Evolutionary conservation across 768 basidiomycete genomes (phyloP).

Genomic region (Chalciporus piperatus): DNA sequence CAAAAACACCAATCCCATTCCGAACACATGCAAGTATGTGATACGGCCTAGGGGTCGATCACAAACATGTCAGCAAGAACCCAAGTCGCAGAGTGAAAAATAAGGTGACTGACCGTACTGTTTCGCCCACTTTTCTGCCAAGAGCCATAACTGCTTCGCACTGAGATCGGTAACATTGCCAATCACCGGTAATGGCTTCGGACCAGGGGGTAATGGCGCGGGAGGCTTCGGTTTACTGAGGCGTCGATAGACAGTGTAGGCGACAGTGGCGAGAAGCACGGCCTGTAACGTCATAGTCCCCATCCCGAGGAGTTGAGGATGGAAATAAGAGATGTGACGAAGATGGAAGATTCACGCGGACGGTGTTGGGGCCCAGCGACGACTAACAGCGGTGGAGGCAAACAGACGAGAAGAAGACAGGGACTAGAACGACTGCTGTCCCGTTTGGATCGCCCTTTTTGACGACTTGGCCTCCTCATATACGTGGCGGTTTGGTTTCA

Average conservation of each 20-base stretch:
- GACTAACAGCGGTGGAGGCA: too few relatives aligned
- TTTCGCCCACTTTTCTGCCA: conserved; percentile 58
- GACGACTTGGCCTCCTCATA: too few relatives aligned
- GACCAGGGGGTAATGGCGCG: conserved; percentile 60
- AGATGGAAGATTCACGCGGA: conserved; percentile 17
- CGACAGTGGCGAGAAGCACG: conserved; percentile 20
- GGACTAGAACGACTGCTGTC: too few relatives aligned
- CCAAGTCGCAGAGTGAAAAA: neutral
- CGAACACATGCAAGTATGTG: conserved; percentile 62
- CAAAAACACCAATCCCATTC: conserved; percentile 66
- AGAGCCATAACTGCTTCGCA: conserved; percentile 61
- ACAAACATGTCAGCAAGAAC: too few relatives aligned
- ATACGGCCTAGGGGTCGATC: conserved; percentile 43
- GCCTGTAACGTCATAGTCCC: conserved; percentile 10
- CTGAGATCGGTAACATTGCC: conserved; percentile 65
- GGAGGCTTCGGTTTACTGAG: conserved; percentile 18
- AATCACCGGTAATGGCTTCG: conserved; percentile 59
- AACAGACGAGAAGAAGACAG: too few relatives aligned
- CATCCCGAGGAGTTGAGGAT: conserved; percentile 3
- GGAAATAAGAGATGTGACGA: conserved; percentile 14
- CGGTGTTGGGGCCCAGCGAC: too few relatives aligned
- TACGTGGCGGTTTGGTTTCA: too few relatives aligned
- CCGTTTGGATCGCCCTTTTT: too few relatives aligned
- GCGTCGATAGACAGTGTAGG: conserved; percentile 17
- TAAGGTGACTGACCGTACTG: conserved; percentile 51